phyloP scores from a whole-genome alignment of 768 basidiomycete genomes.

The Hericium rajendrae region DNA sequence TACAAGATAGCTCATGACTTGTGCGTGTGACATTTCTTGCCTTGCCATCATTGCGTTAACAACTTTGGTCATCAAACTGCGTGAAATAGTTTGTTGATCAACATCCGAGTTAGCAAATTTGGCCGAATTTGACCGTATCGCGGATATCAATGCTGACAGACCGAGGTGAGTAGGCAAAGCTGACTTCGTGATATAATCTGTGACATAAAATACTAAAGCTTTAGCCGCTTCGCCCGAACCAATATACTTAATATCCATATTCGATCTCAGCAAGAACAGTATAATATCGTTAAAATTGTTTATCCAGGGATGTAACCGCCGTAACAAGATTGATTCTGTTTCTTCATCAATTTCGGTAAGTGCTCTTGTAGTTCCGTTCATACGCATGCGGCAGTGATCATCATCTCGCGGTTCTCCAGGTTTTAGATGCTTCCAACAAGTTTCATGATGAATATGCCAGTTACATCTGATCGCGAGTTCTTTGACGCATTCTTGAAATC shows the following conservation, averaged over 20 bases:
- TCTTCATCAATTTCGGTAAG: constrained; percentile 20
- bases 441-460: constrained; percentile 23
- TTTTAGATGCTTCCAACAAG: constrained; percentile 31
- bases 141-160: neutral
- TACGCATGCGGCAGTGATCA: constrained; percentile 9
- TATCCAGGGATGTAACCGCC: constrained; percentile 15
- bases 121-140: neutral
- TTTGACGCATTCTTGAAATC: neutral
- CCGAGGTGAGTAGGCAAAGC: constrained; percentile 31
- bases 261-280: constrained; percentile 21
- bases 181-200: constrained; percentile 38
- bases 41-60: neutral
- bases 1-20: neutral
- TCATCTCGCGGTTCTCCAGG: constrained; percentile 11
- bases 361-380: neutral
- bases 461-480: constrained; percentile 22
- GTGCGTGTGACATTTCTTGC: neutral
- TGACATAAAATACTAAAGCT: constrained; percentile 36
- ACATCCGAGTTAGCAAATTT: constrained; percentile 1
- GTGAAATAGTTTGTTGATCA: neutral
- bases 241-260: constrained; percentile 41
- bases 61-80: neutral
- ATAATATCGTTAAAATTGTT: constrained; percentile 31
- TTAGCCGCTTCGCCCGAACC: constrained; percentile 31
- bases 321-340: constrained; percentile 23